Percentiles rank a stretch among this genome's conserved stretches.
Evolutionary conservation across 306 rosid species (phyloP).

Genomic region (Vicia villosa): DNA sequence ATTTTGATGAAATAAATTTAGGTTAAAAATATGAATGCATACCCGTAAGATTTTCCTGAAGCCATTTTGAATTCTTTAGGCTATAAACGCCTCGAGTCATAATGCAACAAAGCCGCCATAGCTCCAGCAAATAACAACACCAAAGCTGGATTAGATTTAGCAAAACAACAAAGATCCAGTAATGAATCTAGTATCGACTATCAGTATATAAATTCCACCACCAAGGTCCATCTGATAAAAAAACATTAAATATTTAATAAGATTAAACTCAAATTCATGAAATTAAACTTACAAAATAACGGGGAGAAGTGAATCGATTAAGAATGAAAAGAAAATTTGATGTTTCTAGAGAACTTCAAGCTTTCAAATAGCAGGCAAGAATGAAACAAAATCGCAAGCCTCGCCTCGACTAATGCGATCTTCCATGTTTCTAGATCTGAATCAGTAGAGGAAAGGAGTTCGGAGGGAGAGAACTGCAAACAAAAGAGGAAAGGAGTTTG

Average conservation of each 20-base stretch:
- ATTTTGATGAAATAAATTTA: slow-evolving; percentile 10
- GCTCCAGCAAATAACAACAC: slow-evolving; percentile 65
- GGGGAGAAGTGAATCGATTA: too few relatives aligned
- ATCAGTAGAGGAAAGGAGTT: too few relatives aligned
- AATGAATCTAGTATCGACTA: slow-evolving; percentile 74
- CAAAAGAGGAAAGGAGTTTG: too few relatives aligned
- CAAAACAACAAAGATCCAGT: slow-evolving; percentile 40
- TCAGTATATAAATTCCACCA: slow-evolving; percentile 31
- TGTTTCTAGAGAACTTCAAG: too few relatives aligned
- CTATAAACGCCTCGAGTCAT: slow-evolving; percentile 89
- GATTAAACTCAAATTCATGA: slow-evolving; percentile 15
- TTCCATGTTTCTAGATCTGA: too few relatives aligned
- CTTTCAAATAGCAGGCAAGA: too few relatives aligned
- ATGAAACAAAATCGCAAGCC: too few relatives aligned
- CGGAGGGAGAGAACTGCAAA: too few relatives aligned
- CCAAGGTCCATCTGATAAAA: slow-evolving; percentile 26
- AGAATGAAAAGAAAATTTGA: too few relatives aligned
- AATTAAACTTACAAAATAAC: too few relatives aligned
- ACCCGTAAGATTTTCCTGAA: slow-evolving; percentile 98
- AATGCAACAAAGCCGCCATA: slow-evolving; percentile 78
- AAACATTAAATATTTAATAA: neutral
- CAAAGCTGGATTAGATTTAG: slow-evolving; percentile 61
- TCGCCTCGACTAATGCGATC: too few relatives aligned
- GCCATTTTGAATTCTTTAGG: slow-evolving; percentile 98
- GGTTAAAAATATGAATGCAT: slow-evolving; percentile 10